These are phyloP conservation scores for Alternaria triticina DNA, from an alignment of 2,329 filamentous ascomycete genomes.

Conservation along the genomic window DNA sequence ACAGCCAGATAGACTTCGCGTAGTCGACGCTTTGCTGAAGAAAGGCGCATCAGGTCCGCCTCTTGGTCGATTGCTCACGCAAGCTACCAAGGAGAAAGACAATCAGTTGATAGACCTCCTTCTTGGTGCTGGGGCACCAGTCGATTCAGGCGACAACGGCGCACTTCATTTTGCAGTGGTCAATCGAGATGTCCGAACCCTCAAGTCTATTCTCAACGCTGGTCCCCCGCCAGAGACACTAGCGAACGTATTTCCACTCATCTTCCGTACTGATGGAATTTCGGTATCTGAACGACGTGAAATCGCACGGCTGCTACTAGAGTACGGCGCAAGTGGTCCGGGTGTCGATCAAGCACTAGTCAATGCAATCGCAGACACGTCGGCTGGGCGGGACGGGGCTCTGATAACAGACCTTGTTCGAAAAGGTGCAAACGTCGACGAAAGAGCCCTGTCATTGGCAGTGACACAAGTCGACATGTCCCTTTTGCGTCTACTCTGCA, in stretches of 20 bases:
- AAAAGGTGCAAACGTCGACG: conserved; percentile 33
- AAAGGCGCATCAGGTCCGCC: conserved; percentile 38
- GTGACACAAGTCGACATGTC: conserved; percentile 36
- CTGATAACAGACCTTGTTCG: conserved; percentile 37
- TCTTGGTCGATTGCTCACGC: conserved; percentile 35
- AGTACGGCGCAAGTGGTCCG: conserved; percentile 33
- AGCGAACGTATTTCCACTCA: conserved; percentile 29
- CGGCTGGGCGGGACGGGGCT: conserved; percentile 28
- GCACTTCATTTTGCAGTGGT: conserved; percentile 32
- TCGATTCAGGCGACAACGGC: conserved; percentile 24
- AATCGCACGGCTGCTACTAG: conserved; percentile 29
- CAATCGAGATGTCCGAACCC: conserved; percentile 29
- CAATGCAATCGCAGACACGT: conserved; percentile 35
- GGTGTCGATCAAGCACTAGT: conserved; percentile 40
- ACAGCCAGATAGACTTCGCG: conserved; percentile 31
- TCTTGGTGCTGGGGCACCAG: conserved; percentile 33
- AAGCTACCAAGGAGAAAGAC: conserved; percentile 40
- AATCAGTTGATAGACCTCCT: conserved; percentile 34
- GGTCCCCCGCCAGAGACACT: conserved; percentile 30
- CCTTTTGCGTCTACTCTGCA: conserved; percentile 36
- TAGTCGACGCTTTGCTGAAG: conserved; percentile 32
- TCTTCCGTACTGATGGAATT: conserved; percentile 21
- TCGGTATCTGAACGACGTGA: conserved; percentile 30
- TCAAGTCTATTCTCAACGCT: conserved; percentile 29
- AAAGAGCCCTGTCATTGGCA: conserved; percentile 34